Percentiles rank a stretch among this genome's conserved stretches.
phyloP scores from a whole-genome alignment of 345 rosid genomes.

The Stellera chamaejasme region DNA sequence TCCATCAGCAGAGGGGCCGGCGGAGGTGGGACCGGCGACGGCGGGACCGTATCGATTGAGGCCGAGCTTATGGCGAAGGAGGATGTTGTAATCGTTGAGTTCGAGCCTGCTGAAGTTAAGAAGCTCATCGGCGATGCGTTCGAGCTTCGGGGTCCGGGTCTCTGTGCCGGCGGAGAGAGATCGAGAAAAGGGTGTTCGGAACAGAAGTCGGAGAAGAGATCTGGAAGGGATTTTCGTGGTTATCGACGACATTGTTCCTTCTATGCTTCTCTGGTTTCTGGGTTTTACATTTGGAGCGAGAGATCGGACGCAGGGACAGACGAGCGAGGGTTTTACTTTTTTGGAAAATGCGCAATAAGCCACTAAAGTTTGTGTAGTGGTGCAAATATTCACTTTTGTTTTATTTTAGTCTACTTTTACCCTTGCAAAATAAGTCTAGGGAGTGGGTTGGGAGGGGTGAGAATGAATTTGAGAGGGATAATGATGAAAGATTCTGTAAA shows the following conservation, averaged over 20 bases:
- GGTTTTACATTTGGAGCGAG: no score
- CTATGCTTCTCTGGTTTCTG: no score
- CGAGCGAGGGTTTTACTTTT: no score
- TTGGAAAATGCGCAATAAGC: no score
- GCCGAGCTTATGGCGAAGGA: slow-evolving; percentile 66
- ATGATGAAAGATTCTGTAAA: no score
- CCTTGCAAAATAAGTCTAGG: no score
- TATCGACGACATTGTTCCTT: slow-evolving; percentile 7
- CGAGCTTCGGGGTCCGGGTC: slow-evolving; percentile 62
- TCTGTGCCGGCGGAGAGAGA: slow-evolving; percentile 27
- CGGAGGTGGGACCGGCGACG: slow-evolving; percentile 19
- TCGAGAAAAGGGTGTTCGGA: slow-evolving; percentile 12
- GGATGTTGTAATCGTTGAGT: slow-evolving; percentile 66
- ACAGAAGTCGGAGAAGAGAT: slow-evolving; percentile 20
- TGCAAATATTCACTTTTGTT: no score
- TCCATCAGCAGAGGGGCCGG: slow-evolving; percentile 19
- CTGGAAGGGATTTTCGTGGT: slow-evolving; percentile 12
- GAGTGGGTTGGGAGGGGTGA: no score
- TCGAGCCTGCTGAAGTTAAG: slow-evolving; percentile 64
- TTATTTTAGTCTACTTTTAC: no score
- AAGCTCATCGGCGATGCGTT: slow-evolving; percentile 72
- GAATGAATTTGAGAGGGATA: no score
- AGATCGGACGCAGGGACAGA: no score
- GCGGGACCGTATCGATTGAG: slow-evolving; percentile 62
- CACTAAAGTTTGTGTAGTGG: no score